Base-by-base conservation (phyloP, 495 filamentous ascomycete species). In the Cercophora sp. region DNA sequence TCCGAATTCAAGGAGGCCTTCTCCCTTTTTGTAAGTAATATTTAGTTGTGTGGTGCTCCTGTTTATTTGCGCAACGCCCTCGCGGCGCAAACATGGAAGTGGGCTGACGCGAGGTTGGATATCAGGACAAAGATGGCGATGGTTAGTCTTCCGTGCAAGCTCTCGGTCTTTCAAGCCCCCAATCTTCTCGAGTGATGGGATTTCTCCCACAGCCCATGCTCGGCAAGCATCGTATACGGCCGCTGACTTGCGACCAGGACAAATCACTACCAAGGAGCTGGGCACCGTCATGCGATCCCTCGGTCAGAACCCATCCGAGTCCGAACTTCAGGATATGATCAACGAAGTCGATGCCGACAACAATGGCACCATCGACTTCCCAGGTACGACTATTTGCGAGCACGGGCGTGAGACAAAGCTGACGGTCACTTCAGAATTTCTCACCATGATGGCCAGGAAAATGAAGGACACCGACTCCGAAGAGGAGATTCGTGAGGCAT, bases 1-100 rank as follows among this genome's bases (percentile, higher is more conserved):
- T 96, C 92, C 69, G 93, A 98, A 79, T 98, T 97, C 77, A 98
- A 97, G 86, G 94, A 98, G 79, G 93, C 93, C 40, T 98, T 98
- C 79, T 98, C 93, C 70, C 86, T 98, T 31, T 98, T 98, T 73
- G 93, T 98, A 82, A 87, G 93, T 91, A 16, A 8, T 16, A 24
- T 1, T 11, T 20, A 15, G 36, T 23, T 37, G 2, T 25, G 48
- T 47, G 25, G n/a, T 31, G 15, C 20, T 15, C 19, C 15, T 32
- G 31, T 29, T 18, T 16, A 3, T 32, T 26, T n/a, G 32, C 23
- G 15, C 16, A 11, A 23, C 15, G 15, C 29, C 22, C 10, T 43
- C 6, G 16, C 20, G 39, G 51, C 56, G 48, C 60, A 62, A 51
- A 29, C 41, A 9, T 23, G 29, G 35, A 32, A 16, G 26, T 13